Percentiles rank a stretch among this genome's conserved stretches.
phyloP scores from a whole-genome alignment of 2,329 filamentous ascomycete species.

The Xylariaceae sp. region DNA sequence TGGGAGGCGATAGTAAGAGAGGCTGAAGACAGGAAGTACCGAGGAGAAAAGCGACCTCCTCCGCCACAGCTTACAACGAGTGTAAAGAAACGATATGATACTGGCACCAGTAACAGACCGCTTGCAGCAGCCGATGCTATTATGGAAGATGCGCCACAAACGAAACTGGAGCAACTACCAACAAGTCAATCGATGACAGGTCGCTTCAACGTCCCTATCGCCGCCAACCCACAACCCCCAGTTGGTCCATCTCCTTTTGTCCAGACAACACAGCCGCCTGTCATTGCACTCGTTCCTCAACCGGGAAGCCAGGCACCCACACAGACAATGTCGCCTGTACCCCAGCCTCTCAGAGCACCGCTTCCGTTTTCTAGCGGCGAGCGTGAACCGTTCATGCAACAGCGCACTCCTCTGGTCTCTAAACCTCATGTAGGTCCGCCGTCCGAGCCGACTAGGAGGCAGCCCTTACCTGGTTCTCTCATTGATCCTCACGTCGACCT shows the following conservation, averaged over 20 bases:
- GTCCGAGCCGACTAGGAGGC: slow-evolving; percentile 27
- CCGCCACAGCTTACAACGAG: slow-evolving; percentile 54
- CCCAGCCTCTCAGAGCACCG: slow-evolving; percentile 42
- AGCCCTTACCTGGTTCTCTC: slow-evolving; percentile 28
- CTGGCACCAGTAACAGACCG: slow-evolving; percentile 38
- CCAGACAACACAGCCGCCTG: slow-evolving; percentile 26
- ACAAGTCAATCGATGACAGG: slow-evolving; percentile 36
- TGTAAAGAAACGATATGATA: slow-evolving; percentile 50
- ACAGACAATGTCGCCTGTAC: slow-evolving; percentile 45
- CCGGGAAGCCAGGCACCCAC: slow-evolving; percentile 34
- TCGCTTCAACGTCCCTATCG: slow-evolving; percentile 45
- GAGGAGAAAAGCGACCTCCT: slow-evolving; percentile 57
- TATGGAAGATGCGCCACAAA: slow-evolving; percentile 40
- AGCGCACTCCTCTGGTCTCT: slow-evolving; percentile 28
- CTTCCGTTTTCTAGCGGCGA: slow-evolving; percentile 47
- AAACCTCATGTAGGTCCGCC: slow-evolving; percentile 27
- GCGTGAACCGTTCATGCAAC: slow-evolving; percentile 27
- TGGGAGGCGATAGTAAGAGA: slow-evolving; percentile 59
- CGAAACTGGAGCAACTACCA: slow-evolving; percentile 43
- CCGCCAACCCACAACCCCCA: slow-evolving; percentile 36
- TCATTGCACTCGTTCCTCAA: slow-evolving; percentile 24
- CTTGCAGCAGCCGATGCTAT: slow-evolving; percentile 47
- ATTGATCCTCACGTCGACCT: slow-evolving; percentile 30
- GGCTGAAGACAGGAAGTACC: slow-evolving; percentile 52
- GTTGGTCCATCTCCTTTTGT: slow-evolving; percentile 27